Conservation (phyloP, 805 yeast species). For the Nakazawaea populi region DNA sequence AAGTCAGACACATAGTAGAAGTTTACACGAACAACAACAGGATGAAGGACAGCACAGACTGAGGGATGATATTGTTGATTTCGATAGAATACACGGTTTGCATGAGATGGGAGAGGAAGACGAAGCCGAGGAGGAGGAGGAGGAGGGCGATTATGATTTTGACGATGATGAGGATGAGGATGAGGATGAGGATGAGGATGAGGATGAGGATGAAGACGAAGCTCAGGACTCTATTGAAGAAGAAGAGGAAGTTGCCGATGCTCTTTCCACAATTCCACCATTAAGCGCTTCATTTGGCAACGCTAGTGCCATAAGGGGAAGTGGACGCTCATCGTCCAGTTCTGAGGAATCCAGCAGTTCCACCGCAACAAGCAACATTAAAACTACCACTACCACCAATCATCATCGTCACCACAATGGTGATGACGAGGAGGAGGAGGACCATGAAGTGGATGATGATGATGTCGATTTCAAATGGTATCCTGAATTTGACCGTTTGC, state of each 20-base stretch:
- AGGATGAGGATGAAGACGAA: conserved; percentile 16
- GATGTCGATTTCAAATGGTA: conserved; percentile 8
- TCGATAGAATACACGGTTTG: conserved; percentile 18
- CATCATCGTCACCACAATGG: no score
- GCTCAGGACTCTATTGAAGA: conserved; percentile 32
- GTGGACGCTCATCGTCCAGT: neutral
- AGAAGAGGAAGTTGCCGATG: conserved; percentile 10
- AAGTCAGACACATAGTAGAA: neutral
- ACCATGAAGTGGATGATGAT: neutral
- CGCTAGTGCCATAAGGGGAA: neutral
- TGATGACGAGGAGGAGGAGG: neutral
- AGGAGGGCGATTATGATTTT: conserved; percentile 12
- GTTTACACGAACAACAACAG: no score
- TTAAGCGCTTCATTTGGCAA: neutral
- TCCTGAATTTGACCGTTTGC: conserved; percentile 12
- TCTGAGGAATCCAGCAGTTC: neutral
- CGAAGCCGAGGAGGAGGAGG: conserved; percentile 11
- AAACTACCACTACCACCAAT: neutral
- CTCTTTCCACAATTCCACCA: conserved; percentile 3
- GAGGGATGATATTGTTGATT: neutral
- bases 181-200: conserved; percentile 14
- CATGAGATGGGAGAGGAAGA: conserved; percentile 13
- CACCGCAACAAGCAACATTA: no score
- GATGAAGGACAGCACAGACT: no score
- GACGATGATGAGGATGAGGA: conserved; percentile 14